Conservation (phyloP, 2,329 filamentous ascomycete genomes). For the Aspergillus ustus region DNA sequence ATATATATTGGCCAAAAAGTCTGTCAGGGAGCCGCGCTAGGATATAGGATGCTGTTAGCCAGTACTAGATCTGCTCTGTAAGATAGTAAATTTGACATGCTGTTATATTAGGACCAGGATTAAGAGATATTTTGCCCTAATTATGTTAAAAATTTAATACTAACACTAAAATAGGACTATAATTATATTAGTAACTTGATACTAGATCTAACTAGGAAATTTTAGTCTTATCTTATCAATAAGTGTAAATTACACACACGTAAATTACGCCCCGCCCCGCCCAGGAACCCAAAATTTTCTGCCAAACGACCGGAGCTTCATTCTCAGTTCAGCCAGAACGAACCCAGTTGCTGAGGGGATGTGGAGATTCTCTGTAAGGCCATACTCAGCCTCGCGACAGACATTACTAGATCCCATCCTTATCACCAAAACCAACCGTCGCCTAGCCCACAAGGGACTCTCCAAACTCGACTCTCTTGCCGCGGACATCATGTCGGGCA, state of each 20-base stretch:
- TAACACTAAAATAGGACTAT: no score
- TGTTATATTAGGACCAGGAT: no score
- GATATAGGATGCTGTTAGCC: no score
- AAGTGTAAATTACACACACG: constrained; percentile 1
- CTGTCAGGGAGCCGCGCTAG: no score
- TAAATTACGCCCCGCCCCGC: not conserved
- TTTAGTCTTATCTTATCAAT: not conserved
- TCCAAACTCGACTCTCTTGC: constrained; percentile 22
- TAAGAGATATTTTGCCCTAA: no score
- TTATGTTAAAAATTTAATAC: no score
- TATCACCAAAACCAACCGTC: constrained; percentile 18
- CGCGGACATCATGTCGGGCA: constrained; percentile 30
- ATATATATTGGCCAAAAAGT: no score
- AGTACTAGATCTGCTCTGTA: no score
- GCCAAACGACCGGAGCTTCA: not conserved
- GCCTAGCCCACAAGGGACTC: constrained; percentile 14
- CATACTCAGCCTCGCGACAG: constrained; percentile 20
- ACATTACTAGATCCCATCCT: constrained; percentile 12
- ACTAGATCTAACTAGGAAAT: no score
- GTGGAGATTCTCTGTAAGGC: constrained; percentile 33
- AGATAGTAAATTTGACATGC: no score
- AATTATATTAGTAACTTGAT: no score
- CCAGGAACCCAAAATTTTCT: constrained; percentile 6
- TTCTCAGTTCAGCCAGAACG: not conserved
- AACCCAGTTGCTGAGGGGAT: constrained; percentile 30